These are phyloP conservation scores for Aspergillus viridinutans DNA, from an alignment of 2,329 filamentous ascomycete genomes.

Conservation along the genomic window DNA sequence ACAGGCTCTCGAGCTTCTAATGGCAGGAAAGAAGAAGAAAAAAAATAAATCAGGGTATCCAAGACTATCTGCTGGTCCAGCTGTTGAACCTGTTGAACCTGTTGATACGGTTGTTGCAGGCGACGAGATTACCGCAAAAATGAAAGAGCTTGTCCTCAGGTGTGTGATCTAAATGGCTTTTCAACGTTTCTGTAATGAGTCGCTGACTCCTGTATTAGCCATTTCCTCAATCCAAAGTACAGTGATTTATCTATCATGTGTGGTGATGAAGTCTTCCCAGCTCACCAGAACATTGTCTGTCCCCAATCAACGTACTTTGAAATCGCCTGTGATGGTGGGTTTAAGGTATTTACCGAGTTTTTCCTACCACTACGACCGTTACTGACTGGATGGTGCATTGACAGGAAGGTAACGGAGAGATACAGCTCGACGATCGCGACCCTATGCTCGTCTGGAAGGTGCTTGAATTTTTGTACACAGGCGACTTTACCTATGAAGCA, in stretches of 20 bases:
- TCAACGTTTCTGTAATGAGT: too few relatives aligned
- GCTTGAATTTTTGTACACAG: not conserved
- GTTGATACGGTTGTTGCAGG: too few relatives aligned
- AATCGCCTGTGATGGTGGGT: not conserved
- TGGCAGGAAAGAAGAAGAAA: too few relatives aligned
- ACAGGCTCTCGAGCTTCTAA: too few relatives aligned
- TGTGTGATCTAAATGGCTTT: too few relatives aligned
- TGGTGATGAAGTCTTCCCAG: not conserved
- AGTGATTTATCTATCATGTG: not conserved
- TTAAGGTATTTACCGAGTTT: not conserved
- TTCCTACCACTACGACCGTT: not conserved
- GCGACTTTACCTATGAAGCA: not conserved
- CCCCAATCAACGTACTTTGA: not conserved
- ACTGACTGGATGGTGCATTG: not conserved
- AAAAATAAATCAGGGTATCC: too few relatives aligned
- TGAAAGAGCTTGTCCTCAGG: too few relatives aligned
- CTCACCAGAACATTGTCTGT: not conserved
- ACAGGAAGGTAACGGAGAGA: not conserved
- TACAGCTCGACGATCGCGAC: not conserved
- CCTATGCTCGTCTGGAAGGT: not conserved
- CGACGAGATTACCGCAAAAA: too few relatives aligned
- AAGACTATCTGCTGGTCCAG: too few relatives aligned
- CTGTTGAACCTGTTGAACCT: too few relatives aligned
- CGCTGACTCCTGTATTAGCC: too few relatives aligned
- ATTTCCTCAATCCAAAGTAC: not conserved